Conservation (phyloP, 2,329 filamentous ascomycete genomes). For the Sarocladium strictum region DNA sequence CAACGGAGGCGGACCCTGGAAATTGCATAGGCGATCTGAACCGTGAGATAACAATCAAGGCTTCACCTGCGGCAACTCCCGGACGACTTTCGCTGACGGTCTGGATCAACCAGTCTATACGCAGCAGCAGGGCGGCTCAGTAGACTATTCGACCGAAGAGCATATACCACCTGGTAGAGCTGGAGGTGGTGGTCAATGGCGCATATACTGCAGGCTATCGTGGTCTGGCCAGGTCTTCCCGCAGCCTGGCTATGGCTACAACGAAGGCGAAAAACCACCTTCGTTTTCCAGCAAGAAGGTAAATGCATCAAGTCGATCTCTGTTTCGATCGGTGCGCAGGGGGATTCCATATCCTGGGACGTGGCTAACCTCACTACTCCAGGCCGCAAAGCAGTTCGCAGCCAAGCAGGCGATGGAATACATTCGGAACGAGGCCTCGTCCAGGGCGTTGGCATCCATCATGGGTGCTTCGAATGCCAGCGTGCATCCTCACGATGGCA, state of each 20-base stretch:
- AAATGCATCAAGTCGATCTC: too few relatives aligned
- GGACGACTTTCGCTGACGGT: too few relatives aligned
- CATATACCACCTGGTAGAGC: not conserved
- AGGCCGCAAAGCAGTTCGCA: slow-evolving; percentile 47
- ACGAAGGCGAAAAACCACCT: slow-evolving; percentile 21
- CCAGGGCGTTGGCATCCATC: not conserved
- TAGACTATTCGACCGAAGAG: not conserved
- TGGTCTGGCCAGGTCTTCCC: slow-evolving; percentile 19
- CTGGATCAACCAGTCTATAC: not conserved
- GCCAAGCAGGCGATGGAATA: slow-evolving; percentile 41
- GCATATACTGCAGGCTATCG: slow-evolving; percentile 19
- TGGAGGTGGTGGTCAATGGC: slow-evolving; percentile 13
- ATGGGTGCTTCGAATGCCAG: not conserved
- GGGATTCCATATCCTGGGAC: too few relatives aligned
- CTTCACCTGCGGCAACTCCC: too few relatives aligned
- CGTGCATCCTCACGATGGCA: not conserved
- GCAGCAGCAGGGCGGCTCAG: not conserved
- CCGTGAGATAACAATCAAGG: slow-evolving; percentile 15
- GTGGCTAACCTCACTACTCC: not conserved
- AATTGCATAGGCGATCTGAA: slow-evolving; percentile 24
- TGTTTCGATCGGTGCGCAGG: too few relatives aligned
- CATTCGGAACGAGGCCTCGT: slow-evolving; percentile 22
- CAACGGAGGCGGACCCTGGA: slow-evolving; percentile 20
- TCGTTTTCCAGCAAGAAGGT: slow-evolving; percentile 43
- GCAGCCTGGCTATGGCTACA: slow-evolving; percentile 27